Evolutionary conservation across 2,329 filamentous ascomycete genomes (phyloP).

Genomic region (Apiospora marii): DNA sequence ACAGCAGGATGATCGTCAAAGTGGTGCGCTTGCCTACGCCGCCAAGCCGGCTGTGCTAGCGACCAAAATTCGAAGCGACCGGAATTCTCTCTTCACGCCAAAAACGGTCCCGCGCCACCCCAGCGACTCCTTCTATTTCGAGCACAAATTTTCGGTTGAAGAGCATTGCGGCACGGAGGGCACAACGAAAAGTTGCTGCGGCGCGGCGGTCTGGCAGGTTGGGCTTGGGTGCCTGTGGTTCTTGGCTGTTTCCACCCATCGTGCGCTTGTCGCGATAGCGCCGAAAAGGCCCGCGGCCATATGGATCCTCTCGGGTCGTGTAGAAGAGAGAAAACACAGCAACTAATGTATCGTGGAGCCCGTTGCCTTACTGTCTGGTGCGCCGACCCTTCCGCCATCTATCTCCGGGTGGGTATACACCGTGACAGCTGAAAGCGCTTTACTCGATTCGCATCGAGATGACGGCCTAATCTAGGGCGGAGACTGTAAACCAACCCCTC

Average conservation of each 20-base stretch:
- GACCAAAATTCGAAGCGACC: not conserved
- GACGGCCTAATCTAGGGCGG: not conserved
- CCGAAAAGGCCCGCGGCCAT: not conserved
- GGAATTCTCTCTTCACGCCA: not conserved
- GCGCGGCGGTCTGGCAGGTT: not conserved
- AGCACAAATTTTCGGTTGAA: not conserved
- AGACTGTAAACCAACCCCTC: not conserved
- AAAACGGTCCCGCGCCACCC: not conserved
- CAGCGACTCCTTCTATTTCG: not conserved
- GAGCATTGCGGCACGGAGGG: not conserved
- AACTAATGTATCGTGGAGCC: not conserved
- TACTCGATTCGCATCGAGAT: not conserved
- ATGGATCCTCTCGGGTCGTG: not conserved
- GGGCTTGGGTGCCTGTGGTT: not conserved
- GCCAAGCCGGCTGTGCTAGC: slow-evolving; percentile 5
- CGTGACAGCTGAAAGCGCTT: not conserved
- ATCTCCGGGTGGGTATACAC: not conserved
- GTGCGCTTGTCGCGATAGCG: not conserved
- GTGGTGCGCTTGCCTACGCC: not conserved
- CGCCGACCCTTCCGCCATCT: not conserved
- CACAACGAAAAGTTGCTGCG: not conserved
- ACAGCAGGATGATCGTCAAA: not conserved
- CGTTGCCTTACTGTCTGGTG: not conserved
- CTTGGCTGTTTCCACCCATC: not conserved
- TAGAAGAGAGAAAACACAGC: not conserved